A percentile compares a stretch with the other conserved stretches of the same genome.
Conservation (phyloP, 1,284 basidiomycete genomes). For the Vanrija pseudolonga region DNA sequence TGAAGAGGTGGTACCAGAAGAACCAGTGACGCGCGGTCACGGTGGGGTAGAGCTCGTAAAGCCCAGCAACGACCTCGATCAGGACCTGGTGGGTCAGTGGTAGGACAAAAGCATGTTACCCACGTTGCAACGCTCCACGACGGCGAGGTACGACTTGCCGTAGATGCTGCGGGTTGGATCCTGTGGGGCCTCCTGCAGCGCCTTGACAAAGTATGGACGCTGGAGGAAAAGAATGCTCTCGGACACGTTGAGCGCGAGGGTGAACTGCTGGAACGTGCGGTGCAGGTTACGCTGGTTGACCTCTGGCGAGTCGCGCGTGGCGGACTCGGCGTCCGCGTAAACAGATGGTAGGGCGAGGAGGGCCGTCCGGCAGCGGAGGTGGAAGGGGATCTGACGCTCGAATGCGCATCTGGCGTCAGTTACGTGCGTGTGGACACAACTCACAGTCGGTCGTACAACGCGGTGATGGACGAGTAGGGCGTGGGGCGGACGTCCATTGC, state of each 20-base stretch:
- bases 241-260: constrained; percentile 27
- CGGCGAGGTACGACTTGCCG: constrained; percentile 27
- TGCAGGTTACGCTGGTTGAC: constrained; percentile 19
- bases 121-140: constrained; percentile 34
- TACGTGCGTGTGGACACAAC: neutral
- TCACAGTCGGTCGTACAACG: constrained; percentile 24
- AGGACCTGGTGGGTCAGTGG: constrained; percentile 7
- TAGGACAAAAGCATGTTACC: too few relatives aligned
- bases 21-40: constrained; percentile 35
- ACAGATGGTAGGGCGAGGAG: constrained; percentile 22
- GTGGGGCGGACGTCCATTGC: constrained; percentile 21
- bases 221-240: constrained; percentile 31
- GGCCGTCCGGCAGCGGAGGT: constrained; percentile 28
- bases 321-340: constrained; percentile 22
- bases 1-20: constrained; percentile 38
- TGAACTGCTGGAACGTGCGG: constrained; percentile 32
- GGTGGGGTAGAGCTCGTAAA: constrained; percentile 27
- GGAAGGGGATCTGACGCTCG: constrained; percentile 27
- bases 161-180: constrained; percentile 24
- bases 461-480: constrained; percentile 18
- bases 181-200: constrained; percentile 20
- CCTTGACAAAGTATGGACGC: constrained; percentile 32
- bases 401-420: constrained; percentile 14
- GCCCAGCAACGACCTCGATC: constrained; percentile 22
- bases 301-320: constrained; percentile 22